Base-by-base conservation (phyloP, 257 asterid species). In the Handroanthus guayacan region DNA sequence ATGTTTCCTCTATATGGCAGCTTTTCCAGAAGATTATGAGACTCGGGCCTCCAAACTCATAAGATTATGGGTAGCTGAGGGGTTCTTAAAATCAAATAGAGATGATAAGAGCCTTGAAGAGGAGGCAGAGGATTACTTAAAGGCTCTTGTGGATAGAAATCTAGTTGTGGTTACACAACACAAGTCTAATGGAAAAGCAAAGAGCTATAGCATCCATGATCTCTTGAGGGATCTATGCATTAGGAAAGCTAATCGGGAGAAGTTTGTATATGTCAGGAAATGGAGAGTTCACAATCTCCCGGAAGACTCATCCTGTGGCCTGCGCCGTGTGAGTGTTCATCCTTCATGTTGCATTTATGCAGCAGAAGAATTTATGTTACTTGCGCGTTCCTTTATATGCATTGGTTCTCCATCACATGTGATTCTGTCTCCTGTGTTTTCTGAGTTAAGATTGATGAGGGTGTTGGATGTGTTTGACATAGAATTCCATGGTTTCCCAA, bases 51-150 rank as follows among this genome's bases (percentile, higher is more conserved):
- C 75, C 7, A 77, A 52, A 17, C 70, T 83, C n/a, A 17, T 74
- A 13, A 65, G 43, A 6, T 9, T 80, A 37, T 80, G 84, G 87
- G 41, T 16, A 9, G 81, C 79, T 3, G 85, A 84, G 68, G 83
- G 77, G n/a, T 74, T 80, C 9, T 39, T 80, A 43, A 54, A 38
- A 67, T 58, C 79, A 13, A 62, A 52, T 4, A 8, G 4, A 5
- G 55, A 18, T 17, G 16, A 13, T 9, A 68, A 43, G 58, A 67
- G 62, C 67, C 60, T 79, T 71, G 80, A 80, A 69, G 74, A 80
- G 45, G 68, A n/a, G 6, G 80, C 77, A 10, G 62, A 74, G 69
- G 77, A 67, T 9, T 68, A 65, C 71, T 54, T 80, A 66, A 69
- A 60, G 60, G 68, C 58, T 60, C 74, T 75, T 13, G 73, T 69